Evolutionary conservation across 371 early-diverging fungal genomes (phyloP).

Genomic region (Mortierella sp.): DNA sequence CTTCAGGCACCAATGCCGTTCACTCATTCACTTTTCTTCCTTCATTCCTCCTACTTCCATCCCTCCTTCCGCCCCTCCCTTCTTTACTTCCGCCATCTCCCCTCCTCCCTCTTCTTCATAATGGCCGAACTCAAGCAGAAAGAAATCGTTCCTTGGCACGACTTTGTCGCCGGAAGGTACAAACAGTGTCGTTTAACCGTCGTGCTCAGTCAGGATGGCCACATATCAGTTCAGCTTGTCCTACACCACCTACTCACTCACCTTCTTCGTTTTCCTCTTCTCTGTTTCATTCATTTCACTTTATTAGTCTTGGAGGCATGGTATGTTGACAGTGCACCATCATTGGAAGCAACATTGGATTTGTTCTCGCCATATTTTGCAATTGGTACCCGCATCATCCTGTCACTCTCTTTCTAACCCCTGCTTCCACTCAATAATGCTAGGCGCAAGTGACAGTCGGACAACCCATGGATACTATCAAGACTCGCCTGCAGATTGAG

Average conservation of each 20-base stretch:
- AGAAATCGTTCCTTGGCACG: slow-evolving; percentile 62
- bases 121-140: slow-evolving; percentile 39
- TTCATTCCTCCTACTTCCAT: not conserved
- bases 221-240: not conserved
- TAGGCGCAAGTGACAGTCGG: slow-evolving; percentile 71
- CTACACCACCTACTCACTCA: not conserved
- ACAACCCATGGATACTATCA: slow-evolving; percentile 84
- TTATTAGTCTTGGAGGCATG: slow-evolving; percentile 33
- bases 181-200: not conserved
- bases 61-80: not conserved
- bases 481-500: slow-evolving; percentile 75
- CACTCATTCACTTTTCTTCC: not conserved
- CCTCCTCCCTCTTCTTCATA: not conserved
- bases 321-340: not conserved
- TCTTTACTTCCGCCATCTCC: not conserved
- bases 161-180: slow-evolving; percentile 74
- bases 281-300: not conserved
- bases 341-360: not conserved
- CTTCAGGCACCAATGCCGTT: not conserved
- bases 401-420: not conserved
- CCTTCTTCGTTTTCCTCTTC: not conserved
- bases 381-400: too few relatives aligned
- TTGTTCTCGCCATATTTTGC: too few relatives aligned
- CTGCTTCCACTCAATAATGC: not conserved
- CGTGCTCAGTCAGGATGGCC: too few relatives aligned